Conservation (phyloP, 1,284 basidiomycete genomes). For the Rhodotorula sp. region DNA sequence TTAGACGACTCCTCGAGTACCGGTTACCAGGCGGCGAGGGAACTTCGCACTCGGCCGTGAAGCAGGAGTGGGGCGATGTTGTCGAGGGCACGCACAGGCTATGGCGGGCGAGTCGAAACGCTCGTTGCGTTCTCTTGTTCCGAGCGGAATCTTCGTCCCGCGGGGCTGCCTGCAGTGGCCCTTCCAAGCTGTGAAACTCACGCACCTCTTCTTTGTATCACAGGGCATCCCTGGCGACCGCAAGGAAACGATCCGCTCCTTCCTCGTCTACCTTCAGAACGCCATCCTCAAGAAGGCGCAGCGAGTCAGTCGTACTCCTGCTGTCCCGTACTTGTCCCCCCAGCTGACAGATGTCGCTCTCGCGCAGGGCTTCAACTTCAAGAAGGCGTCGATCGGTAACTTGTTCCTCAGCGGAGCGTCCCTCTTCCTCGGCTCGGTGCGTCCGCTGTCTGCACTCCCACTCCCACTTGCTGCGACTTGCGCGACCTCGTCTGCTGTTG, state of each 20-base stretch:
- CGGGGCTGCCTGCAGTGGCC: not conserved
- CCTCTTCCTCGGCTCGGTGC: conserved; percentile 80
- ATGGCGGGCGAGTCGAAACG: conserved; percentile 61
- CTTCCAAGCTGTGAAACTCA: not conserved
- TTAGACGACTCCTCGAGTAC: conserved; percentile 39
- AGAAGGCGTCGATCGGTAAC: conserved; percentile 61
- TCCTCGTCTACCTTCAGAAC: conserved; percentile 39
- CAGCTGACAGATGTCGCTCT: conserved; percentile 47
- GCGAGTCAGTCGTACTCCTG: conserved; percentile 8
- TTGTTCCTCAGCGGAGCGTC: conserved; percentile 70
- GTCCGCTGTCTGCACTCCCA: not conserved
- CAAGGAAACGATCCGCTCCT: conserved; percentile 82
- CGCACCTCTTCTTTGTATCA: too few species aligned
- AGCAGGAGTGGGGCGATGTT: conserved; percentile 62
- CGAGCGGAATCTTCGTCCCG: not conserved
- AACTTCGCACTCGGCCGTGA: conserved; percentile 19
- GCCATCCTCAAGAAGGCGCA: conserved; percentile 36
- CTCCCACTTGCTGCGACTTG: too few species aligned
- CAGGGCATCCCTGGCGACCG: conserved; percentile 78
- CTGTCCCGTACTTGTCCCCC: not conserved
- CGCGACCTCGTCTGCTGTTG: too few species aligned
- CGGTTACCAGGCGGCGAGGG: conserved; percentile 54
- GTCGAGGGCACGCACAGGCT: conserved; percentile 81
- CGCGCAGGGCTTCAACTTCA: conserved; percentile 86
- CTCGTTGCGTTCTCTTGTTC: not conserved